Percentiles rank a stretch among this genome's conserved stretches.
These are phyloP conservation scores for Sugiyamaella sp. DNA, from an alignment of 1,139 yeast genomes.

Conservation along the genomic window DNA sequence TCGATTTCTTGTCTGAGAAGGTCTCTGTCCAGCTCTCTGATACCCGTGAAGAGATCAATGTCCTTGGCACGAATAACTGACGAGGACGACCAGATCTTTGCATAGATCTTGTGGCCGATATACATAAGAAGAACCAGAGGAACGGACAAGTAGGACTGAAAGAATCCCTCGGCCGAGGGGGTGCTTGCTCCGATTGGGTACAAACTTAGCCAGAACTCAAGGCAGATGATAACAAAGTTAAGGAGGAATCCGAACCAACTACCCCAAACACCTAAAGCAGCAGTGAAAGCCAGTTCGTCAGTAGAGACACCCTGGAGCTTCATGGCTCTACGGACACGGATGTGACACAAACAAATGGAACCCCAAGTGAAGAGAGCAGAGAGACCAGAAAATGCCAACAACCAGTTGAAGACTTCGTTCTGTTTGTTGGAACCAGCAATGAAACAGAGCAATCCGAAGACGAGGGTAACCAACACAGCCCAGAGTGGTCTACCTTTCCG, in stretches of 20 bases:
- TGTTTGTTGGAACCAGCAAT: conserved; percentile 66
- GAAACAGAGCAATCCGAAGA: conserved; percentile 69
- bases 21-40: conserved; percentile 59
- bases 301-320: conserved; percentile 62
- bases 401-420: conserved; percentile 74
- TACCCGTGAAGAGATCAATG: conserved; percentile 58
- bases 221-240: conserved; percentile 66
- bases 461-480: conserved; percentile 59
- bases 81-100: conserved; percentile 38
- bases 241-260: conserved; percentile 65
- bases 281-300: conserved; percentile 66
- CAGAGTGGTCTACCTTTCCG: conserved; percentile 71
- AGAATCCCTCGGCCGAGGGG: conserved; percentile 51
- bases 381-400: conserved; percentile 79
- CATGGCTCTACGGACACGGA: conserved; percentile 80
- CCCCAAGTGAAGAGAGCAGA: conserved; percentile 87
- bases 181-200: conserved; percentile 57
- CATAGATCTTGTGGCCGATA: conserved; percentile 54
- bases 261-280: conserved; percentile 72
- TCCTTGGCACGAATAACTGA: conserved; percentile 50
- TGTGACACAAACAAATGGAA: conserved; percentile 72
- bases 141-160: conserved; percentile 57
- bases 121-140: conserved; percentile 55
- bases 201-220: conserved; percentile 74
- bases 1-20: conserved; percentile 53